Evolutionary conservation across 768 basidiomycete species (phyloP), one percentile per base, ranked within the genome.

Genomic region (Russula dissimulans): DNA sequence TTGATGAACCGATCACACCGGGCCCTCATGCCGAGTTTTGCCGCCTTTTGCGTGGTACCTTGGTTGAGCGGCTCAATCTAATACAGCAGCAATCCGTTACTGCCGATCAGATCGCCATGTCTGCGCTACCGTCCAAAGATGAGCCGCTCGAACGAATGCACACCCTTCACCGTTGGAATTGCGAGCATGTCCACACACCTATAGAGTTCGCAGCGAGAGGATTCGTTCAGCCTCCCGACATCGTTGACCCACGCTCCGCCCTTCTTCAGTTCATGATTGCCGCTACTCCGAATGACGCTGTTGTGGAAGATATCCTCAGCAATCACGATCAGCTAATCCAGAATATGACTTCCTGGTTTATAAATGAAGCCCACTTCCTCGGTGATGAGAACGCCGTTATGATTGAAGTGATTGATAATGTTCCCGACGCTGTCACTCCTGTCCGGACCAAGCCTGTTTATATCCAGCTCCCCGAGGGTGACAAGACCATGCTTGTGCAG

Each of bases 361-460:
- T 26, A 26, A 26, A 26, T 26, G 73, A 75, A 49, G 63, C 71
- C 1, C 71, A 78, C 64, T 75, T 85, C 57, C 76, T 83, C 54
- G 78, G 81, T 17, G 57, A 63, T 41, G 76, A 75, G 6, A 71
- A 74, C 26, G 75, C 72, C 22, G 72, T 76, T 12, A 62, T 71
- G 5, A 63, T 74, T 34, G 75, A 75, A 46, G 74, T 80, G 29
- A 78, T 86, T 42, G 69, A 77, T 64, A 81, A 82, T 59, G 89
- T 89, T 15, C 91, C 90, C 7, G 89, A 87, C 61, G 71, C 93
- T 2, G 79, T 91, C 57, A 84, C 79, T 65, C 87, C 92, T 10
- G 91, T 93, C 68, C 89, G 90, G 75, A 85, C 85, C 2, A 80
- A 79, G 59, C 72, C 94, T 59, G 87, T 86, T 0, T 95, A 92